Evolutionary conservation across 768 basidiomycete species (phyloP), one percentile per base, ranked within the genome.

Genomic region (Ramaria rubella): DNA sequence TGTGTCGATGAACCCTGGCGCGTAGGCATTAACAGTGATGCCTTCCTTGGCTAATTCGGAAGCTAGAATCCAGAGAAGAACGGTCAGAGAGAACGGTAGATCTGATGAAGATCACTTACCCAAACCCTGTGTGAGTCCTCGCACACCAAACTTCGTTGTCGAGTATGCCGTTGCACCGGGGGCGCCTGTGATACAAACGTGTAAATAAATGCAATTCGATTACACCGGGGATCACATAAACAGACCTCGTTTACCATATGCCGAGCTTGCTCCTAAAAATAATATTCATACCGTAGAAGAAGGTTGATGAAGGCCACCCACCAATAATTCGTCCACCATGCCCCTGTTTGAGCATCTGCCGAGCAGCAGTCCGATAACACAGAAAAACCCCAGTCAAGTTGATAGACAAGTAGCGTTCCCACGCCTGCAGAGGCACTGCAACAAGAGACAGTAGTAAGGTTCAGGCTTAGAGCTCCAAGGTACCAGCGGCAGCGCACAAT

Each of bases 331-430:
- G 54, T 1, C 75, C 73, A 0, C 75, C 73, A 1, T 59, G 59
- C 0, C 73, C 72, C 60, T 73, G 75, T 34, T 63, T 60, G 46
- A 76, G 64, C 72, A 76, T 71, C 54, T 74, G 68, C n/a, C 53
- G 12, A 3, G 69, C 73, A 4, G 75, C 75, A 23, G 72, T 67
- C 55, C 73, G 72, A 65, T 74, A 77, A 59, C 72, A 74, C 15
- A 73, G 61, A 57, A 75, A 71, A 3, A 64, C 49, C 2, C 70
- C 70, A 2, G 67, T 60, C 0, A 64, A 64, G 49, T 77, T 76
- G 48, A 72, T 59, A 1, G 63, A 33, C 23, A 72, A 67, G 2
- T 71, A 38, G 4, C 59, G 53, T 31, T 73, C 67, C 57, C 71
- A 72, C 4, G 73, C 67, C 6, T 68, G 66, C 3, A 59, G 23